These are phyloP conservation scores for Neurospora discreta DNA, from an alignment of 495 filamentous ascomycete genomes.

Conservation along the genomic window DNA sequence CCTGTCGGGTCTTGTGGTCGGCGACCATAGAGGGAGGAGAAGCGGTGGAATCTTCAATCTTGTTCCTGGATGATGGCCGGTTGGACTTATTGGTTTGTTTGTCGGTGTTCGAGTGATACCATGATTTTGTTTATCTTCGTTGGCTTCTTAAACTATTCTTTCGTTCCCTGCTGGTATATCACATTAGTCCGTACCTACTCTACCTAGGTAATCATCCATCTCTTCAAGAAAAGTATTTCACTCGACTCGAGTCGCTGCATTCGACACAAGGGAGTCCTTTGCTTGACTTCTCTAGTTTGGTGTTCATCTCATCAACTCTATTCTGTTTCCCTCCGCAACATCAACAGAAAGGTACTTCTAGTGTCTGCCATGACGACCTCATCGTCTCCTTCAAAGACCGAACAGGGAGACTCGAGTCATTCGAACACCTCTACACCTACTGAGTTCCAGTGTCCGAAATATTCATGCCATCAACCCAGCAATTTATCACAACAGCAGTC, in stretches of 20 bases:
- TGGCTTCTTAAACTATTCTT: not conserved
- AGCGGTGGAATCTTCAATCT: not conserved
- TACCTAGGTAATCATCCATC: too few species aligned
- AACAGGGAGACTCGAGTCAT: not conserved
- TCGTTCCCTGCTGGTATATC: not conserved
- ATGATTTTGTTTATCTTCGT: not conserved
- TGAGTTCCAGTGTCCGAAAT: not conserved
- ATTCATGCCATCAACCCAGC: not conserved
- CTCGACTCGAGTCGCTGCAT: not conserved
- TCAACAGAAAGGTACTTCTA: not conserved
- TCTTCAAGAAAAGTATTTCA: too few species aligned
- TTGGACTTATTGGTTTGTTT: not conserved
- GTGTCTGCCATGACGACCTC: not conserved
- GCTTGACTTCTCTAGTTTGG: not conserved
- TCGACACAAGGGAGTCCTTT: not conserved
- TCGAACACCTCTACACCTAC: not conserved
- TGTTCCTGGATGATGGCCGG: not conserved
- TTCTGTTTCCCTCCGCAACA: not conserved
- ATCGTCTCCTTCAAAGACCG: not conserved
- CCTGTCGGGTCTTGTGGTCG: not conserved
- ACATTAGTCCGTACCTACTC: too few species aligned
- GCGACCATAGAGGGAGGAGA: not conserved
- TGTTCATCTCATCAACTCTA: not conserved
- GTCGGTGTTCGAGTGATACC: not conserved
- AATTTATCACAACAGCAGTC: not conserved